Base-by-base conservation (phyloP, 2,329 filamentous ascomycete species). In the Botryotinia narcissicola region DNA sequence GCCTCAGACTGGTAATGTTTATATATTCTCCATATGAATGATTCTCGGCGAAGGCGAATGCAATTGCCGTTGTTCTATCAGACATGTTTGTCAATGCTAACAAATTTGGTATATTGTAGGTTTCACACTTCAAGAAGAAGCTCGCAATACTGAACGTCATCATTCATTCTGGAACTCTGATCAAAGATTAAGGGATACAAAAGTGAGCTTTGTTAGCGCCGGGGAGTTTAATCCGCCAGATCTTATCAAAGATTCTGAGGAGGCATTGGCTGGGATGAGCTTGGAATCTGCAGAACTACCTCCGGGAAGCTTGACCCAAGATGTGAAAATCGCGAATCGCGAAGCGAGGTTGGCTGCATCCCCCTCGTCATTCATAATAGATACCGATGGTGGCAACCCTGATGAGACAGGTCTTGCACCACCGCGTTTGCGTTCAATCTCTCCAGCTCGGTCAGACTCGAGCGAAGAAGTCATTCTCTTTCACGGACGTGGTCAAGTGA, bases 391-490 rank as follows among this genome's bases (percentile, higher is more conserved):
- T 7, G 78, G 79, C 61, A 71, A 73, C 32, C 75, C 74, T 35
- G 67, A 78, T 14, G 61, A 80, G 7, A 82, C 82, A 12, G 80
- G 80, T 8, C 73, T 82, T 29, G 74, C 80, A 14, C 75, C 81
- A 66, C 81, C 81, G 9, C 73, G 73, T 40, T 71, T 80, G 51
- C 78, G 79, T 22, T 76, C 79, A 25, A 64, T 73, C 16, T 82
- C 81, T 32, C 83, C 83, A 25, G 82, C 83, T 2, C 78, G 79
- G 10, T 87, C 86, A 0, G 86, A 89, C 75, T 93, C 91, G 0
- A 92, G 91, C 78, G 92, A 93, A 66, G 93, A 97, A 76, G 84
- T 93, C 8, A 89, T 94, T 64, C 78, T 93, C 0, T 93, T 93
- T 79, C 87, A 84, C 73, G 90, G 90, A 57, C 85, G 90, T 46